Evolutionary conservation across 345 rosid genomes (phyloP).

Genomic region (Raphanus raphanistrum): DNA sequence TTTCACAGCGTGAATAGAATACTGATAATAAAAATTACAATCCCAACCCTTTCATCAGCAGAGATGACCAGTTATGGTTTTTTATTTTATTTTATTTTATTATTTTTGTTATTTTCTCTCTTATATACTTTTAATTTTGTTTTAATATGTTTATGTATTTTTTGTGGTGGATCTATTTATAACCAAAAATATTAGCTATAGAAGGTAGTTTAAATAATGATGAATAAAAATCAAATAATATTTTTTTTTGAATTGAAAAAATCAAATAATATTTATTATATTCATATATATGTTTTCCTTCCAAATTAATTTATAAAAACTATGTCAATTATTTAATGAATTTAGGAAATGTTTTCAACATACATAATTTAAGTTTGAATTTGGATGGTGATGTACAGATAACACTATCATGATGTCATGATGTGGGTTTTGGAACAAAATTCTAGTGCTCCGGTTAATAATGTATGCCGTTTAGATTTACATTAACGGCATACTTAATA

Average conservation of each 20-base stretch:
- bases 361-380: too few species aligned
- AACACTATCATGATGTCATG: not conserved
- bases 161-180: slow-evolving; percentile 8
- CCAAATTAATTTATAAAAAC: too few species aligned
- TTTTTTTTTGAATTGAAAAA: too few species aligned
- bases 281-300: too few species aligned
- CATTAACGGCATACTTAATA: too few species aligned
- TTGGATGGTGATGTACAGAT: not conserved
- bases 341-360: not conserved
- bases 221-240: not conserved
- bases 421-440: not conserved
- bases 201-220: not conserved
- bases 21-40: too few species aligned
- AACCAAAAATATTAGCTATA: slow-evolving; percentile 9
- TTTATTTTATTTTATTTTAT: not conserved
- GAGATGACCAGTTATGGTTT: too few species aligned
- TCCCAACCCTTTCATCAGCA: too few species aligned
- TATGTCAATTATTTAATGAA: not conserved
- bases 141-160: not conserved
- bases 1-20: too few species aligned
- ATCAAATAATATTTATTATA: too few species aligned
- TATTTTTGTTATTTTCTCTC: not conserved
- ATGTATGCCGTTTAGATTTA: not conserved
- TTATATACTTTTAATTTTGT: not conserved
- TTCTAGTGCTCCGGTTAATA: not conserved